phyloP scores from a whole-genome alignment of 176 grass and related monocot genomes.

The Cenchrus fungigraminus region DNA sequence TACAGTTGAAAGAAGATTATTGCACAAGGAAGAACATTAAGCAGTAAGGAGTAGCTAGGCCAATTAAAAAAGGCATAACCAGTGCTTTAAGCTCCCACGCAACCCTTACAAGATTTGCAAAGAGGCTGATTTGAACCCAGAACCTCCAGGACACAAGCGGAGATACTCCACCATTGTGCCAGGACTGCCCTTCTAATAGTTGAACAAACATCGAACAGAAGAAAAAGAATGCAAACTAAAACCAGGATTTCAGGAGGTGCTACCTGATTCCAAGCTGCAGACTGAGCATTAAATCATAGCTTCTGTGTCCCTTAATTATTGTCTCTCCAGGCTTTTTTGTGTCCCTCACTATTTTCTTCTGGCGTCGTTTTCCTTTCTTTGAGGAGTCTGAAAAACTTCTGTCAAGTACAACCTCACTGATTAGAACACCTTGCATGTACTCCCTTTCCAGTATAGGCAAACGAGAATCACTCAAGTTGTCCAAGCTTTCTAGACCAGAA shows the following conservation, averaged over 20 bases:
- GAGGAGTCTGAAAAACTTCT: constrained; percentile 71
- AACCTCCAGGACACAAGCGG: background rate
- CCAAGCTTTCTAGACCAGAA: constrained; percentile 50
- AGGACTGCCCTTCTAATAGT: background rate
- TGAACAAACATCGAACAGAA: background rate
- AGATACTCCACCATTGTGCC: background rate
- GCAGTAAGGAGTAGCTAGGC: constrained; percentile 1
- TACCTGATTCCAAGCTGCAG: constrained; percentile 98
- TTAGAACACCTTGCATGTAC: constrained; percentile 98
- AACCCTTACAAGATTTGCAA: background rate
- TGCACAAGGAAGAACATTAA: constrained; percentile 17
- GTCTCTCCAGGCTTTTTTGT: constrained; percentile 83
- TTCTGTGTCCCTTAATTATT: constrained; percentile 97
- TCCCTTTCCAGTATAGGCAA: constrained; percentile 86
- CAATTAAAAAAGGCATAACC: background rate
- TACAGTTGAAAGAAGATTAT: background rate
- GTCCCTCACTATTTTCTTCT: constrained; percentile 82
- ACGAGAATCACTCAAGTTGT: constrained; percentile 56
- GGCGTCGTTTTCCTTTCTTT: constrained; percentile 75
- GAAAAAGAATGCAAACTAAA: background rate
- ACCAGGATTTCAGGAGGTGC: background rate
- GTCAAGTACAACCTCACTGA: constrained; percentile 82
- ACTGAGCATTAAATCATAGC: constrained; percentile 97
- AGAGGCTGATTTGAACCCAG: background rate
- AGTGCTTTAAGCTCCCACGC: background rate